A percentile compares a stretch with the other conserved stretches of the same genome.
Conservation (phyloP, 495 filamentous ascomycete species). For the Podospora pseudopauciseta region DNA sequence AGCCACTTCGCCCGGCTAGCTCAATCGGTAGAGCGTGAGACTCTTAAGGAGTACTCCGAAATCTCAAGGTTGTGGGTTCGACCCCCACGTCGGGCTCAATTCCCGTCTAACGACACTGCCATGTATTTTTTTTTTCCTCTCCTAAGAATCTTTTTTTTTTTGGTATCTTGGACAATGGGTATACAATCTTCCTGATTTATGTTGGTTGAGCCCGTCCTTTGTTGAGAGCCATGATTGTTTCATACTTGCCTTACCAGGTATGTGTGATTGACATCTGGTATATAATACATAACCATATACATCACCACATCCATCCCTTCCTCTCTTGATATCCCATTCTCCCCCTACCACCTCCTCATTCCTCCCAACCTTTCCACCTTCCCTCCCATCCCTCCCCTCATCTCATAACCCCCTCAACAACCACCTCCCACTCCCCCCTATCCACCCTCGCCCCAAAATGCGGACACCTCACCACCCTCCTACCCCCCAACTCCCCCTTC, state of each 20-base stretch:
- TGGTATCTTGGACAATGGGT: no score
- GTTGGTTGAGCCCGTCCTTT: no score
- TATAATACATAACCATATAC: no score
- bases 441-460: slow-evolving; percentile 44
- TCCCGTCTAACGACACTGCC: slow-evolving; percentile 12
- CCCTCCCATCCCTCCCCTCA: not conserved
- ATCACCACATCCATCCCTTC: no score
- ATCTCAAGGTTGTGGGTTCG: slow-evolving; percentile 22
- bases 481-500: slow-evolving; percentile 30
- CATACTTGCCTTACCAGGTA: no score
- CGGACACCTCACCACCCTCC: slow-evolving; percentile 35
- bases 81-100: slow-evolving; percentile 24
- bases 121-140: not conserved
- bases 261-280: no score
- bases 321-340: no score
- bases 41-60: slow-evolving; percentile 51
- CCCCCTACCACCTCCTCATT: no score
- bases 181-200: no score
- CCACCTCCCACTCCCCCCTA: slow-evolving; percentile 39
- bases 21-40: slow-evolving; percentile 83
- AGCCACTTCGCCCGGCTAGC: slow-evolving; percentile 51
- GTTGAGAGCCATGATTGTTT: no score
- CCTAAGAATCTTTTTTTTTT: not conserved
- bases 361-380: no score
- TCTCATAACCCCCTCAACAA: slow-evolving; percentile 21